Base-by-base conservation (phyloP, 352 stramenopile species). In the Globisporangium parvum region DNA sequence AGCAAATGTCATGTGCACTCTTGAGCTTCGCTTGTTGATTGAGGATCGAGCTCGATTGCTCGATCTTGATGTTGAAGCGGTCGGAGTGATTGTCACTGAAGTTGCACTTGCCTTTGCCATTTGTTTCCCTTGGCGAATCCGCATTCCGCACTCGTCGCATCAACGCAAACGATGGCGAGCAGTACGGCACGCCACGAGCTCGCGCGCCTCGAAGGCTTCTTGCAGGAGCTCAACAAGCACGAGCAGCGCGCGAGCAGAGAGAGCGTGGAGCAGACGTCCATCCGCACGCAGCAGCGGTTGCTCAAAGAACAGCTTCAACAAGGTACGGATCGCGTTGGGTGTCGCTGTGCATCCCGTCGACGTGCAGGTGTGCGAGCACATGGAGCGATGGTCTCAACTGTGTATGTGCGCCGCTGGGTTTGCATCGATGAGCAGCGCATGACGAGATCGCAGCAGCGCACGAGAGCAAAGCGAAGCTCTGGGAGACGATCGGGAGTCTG, bases 231-330 rank as follows among this genome's bases (percentile, higher is more conserved):
- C 37, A 77, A 62, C 48, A 71, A 63, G 33, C 71, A 72, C 46
- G 76, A 87, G 31, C 65, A 86, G 56, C 68, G 58, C 50, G 59
- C 70, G 47, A 77, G 63, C 23, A 54, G 71, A 24, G 66, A 85
- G 47, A 72, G 63, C 47, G 65, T 75, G 11, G 70, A 87, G 55
- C 69, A 62, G 24, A 69, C 63, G 28, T 84, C 73, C n/a, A 66
- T 62, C 17, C 49, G 57, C 23, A 71, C 70, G 42, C 71, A 80
- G 42, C 70, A 84, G 23, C 70, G 77, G n/a, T 51, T 86, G 50
- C 60, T 91, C 18, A 75, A 66, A 33, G 61, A 82, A n/a, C 76
- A 88, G 52, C 50, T 91, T 24, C 51, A 70, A 10, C 60, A 77
- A 60, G 65, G 80, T 85, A 63, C 1, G 50, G 17, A 18, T 33